Evolutionary conservation across 2,329 filamentous ascomycete species (phyloP).

Genomic region (Pseudocercospora musae): DNA sequence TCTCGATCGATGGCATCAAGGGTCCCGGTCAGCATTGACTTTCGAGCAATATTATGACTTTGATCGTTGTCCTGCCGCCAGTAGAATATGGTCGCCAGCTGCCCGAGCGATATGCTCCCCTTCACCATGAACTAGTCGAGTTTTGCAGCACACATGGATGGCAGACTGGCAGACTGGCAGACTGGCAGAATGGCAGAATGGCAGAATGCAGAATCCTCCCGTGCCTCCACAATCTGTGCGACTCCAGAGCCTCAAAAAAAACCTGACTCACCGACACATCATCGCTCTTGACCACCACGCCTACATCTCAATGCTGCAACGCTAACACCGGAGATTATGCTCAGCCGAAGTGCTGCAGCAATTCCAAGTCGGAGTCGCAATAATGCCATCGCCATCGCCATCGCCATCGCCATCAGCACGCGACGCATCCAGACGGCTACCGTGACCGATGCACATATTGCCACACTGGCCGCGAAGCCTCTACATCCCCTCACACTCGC

Average conservation of each 20-base stretch:
- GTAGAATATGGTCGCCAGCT: neutral
- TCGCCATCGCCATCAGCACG: constrained; percentile 17
- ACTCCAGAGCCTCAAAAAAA: neutral
- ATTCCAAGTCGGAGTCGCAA: constrained; percentile 13
- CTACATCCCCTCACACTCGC: constrained; percentile 79
- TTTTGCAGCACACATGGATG: no score
- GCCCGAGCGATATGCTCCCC: no score
- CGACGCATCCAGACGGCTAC: constrained; percentile 39
- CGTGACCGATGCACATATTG: constrained; percentile 69
- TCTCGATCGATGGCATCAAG: neutral
- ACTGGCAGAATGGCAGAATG: no score
- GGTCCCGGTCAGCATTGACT: neutral
- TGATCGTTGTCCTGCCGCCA: neutral
- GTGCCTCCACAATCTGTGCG: neutral
- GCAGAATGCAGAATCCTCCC: no score
- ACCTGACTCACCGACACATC: neutral
- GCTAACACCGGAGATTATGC: constrained; percentile 24
- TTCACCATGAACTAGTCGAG: no score
- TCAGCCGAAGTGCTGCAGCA: constrained; percentile 29
- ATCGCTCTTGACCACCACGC: neutral
- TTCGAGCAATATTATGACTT: neutral
- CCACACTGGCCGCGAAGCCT: constrained; percentile 70
- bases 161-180: no score
- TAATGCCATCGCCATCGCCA: no score
- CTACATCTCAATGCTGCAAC: constrained; percentile 12